Base-by-base conservation (phyloP, 345 rosid genomes). In the Stellera chamaejasme region DNA sequence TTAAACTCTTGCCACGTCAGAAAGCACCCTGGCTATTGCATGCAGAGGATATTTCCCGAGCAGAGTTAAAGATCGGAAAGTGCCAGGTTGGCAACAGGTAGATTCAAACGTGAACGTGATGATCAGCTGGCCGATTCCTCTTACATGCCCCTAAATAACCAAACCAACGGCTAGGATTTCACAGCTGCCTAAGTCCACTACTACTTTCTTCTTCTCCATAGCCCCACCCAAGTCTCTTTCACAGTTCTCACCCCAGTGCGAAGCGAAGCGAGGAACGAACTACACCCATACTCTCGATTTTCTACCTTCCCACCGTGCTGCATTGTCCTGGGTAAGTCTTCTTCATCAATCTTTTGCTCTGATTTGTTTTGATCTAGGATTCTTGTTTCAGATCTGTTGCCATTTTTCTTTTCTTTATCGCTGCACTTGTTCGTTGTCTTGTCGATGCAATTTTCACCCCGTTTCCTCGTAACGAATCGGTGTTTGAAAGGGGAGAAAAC, bases 41-140 rank as follows among this genome's bases (percentile, higher is more conserved):
- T 32, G 39, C 39, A 32, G 7, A 32, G 39, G 39, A 32, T 32
- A 32, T 3, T 32, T 32, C 9, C 39, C 39, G 39, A 32, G 9
- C 39, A 32, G 39, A 2, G 39, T 5, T 8, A 32, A 19, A 32
- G 39, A 1, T 32, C 39, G 39, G 39, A 51, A 65, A 32, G 42
- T 58, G 76, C 70, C 79, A 74, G 77, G 19, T 62, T 73, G 74
- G 76, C 66, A 60, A 43, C 53, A 23, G 39, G 44, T 52, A 15
- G 61, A 60, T 61, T 72, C 77, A 72, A 76, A 69, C 65, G 66
- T 50, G 62, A 43, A 12, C 39, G 39, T 32, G 39, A 32, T 19
- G 10, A 50, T 41, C 58, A 2, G 57, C 45, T 54, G 49, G 66
- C 57, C 45, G 50, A 59, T 62, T 50, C 69, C 13, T 27, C 39